phyloP scores from a whole-genome alignment of 2,329 filamentous ascomycete species.

The Sordariomycetes sp. region DNA sequence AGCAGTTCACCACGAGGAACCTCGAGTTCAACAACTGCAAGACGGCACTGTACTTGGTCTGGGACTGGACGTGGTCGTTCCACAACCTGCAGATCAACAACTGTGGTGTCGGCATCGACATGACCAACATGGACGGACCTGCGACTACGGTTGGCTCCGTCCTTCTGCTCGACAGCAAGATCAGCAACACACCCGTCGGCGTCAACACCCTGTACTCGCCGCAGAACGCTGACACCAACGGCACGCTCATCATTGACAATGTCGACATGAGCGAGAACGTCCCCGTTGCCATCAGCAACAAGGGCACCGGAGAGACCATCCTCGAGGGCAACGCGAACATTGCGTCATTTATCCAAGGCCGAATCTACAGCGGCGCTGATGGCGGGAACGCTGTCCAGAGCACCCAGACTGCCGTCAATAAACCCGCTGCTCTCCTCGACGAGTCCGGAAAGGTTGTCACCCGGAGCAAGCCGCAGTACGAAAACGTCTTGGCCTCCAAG shows the following conservation, averaged over 20 bases:
- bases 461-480: slow-evolving; percentile 83
- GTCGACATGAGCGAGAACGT: slow-evolving; percentile 68
- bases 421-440: slow-evolving; percentile 57
- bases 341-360: slow-evolving; percentile 68
- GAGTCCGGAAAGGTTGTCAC: slow-evolving; percentile 62
- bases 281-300: slow-evolving; percentile 52
- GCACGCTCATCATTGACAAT: slow-evolving; percentile 78
- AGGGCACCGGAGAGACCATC: slow-evolving; percentile 44
- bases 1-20: slow-evolving; percentile 82
- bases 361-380: slow-evolving; percentile 47
- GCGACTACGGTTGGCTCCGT: slow-evolving; percentile 76
- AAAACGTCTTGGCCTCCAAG: slow-evolving; percentile 48
- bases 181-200: slow-evolving; percentile 66
- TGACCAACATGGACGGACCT: slow-evolving; percentile 50
- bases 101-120: slow-evolving; percentile 67
- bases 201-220: slow-evolving; percentile 65
- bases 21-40: slow-evolving; percentile 72
- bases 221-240: slow-evolving; percentile 56
- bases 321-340: slow-evolving; percentile 62
- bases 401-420: slow-evolving; percentile 39
- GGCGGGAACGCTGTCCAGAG: slow-evolving; percentile 48
- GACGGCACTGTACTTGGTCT: slow-evolving; percentile 81
- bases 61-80: slow-evolving; percentile 83
- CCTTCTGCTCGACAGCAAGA: slow-evolving; percentile 68
- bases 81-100: slow-evolving; percentile 56